Percentiles rank a stretch among this genome's conserved stretches.
Conservation (phyloP, 2,329 filamentous ascomycete species). For the Hypoxylon sp. region DNA sequence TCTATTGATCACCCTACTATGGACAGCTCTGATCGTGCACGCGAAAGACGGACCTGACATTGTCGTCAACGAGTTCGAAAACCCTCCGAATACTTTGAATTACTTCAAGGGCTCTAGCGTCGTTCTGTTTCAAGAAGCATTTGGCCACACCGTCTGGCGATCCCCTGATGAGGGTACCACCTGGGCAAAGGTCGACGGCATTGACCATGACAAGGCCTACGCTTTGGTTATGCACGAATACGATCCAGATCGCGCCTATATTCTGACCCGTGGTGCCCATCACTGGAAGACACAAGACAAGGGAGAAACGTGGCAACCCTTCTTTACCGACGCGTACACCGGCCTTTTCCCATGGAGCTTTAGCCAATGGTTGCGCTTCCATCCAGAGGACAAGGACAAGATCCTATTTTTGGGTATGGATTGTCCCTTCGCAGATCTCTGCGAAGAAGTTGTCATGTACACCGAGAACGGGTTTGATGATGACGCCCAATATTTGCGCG, state of each 20-base stretch:
- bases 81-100: constrained; percentile 73
- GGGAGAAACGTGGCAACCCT: constrained; percentile 82
- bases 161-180: constrained; percentile 81
- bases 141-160: constrained; percentile 73
- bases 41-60: constrained; percentile 74
- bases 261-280: constrained; percentile 71
- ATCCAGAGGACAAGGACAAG: constrained; percentile 82
- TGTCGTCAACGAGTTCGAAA: constrained; percentile 69
- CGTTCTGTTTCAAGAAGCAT: constrained; percentile 75
- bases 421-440: constrained; percentile 65
- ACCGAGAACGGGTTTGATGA: constrained; percentile 86
- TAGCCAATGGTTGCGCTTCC: constrained; percentile 72
- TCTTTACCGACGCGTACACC: constrained; percentile 68
- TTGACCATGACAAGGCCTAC: constrained; percentile 69
- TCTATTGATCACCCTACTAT: constrained; percentile 49
- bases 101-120: constrained; percentile 93
- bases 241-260: constrained; percentile 81
- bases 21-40: constrained; percentile 46
- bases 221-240: constrained; percentile 79
- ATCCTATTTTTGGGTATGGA: constrained; percentile 84
- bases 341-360: constrained; percentile 60
- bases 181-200: constrained; percentile 73
- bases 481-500: constrained; percentile 69
- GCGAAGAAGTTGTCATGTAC: constrained; percentile 72
- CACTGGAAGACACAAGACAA: constrained; percentile 88